These are phyloP conservation scores for Chenopodium quinoa DNA, from an alignment of 148 eudicot species.

Conservation along the genomic window DNA sequence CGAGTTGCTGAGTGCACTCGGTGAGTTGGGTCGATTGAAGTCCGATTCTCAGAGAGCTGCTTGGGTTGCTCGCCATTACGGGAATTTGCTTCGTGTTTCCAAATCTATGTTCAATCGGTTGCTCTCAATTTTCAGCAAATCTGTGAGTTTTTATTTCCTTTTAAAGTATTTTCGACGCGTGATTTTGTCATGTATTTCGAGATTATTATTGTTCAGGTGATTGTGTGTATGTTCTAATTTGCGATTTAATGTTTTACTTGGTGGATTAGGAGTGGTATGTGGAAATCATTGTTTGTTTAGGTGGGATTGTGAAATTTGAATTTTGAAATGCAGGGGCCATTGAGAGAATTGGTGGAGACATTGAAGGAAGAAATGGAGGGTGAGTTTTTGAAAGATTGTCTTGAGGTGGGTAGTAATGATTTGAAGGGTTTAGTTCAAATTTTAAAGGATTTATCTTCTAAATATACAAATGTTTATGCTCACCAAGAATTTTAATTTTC, in stretches of 20 bases:
- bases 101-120: slow-evolving; percentile 42
- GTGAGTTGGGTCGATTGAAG: slow-evolving; percentile 50
- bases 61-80: slow-evolving; percentile 62
- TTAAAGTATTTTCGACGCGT: too few species aligned
- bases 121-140: slow-evolving; percentile 51
- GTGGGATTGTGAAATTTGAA: neutral
- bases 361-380: slow-evolving; percentile 63
- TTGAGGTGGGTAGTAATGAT: slow-evolving; percentile 71
- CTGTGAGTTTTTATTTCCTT: slow-evolving; percentile 35
- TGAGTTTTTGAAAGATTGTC: slow-evolving; percentile 73
- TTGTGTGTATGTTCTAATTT: too few species aligned
- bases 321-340: slow-evolving; percentile 53
- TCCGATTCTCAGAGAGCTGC: slow-evolving; percentile 48
- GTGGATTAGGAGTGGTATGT: too few species aligned
- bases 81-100: slow-evolving; percentile 35
- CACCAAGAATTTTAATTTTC: slow-evolving; percentile 27
- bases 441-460: slow-evolving; percentile 58
- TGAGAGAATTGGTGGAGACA: slow-evolving; percentile 63
- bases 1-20: slow-evolving; percentile 46
- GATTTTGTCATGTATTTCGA: too few species aligned
- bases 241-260: too few species aligned
- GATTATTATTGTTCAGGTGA: too few species aligned
- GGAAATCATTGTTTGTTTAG: neutral
- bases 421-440: slow-evolving; percentile 61
- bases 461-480: slow-evolving; percentile 18